Conservation (phyloP, 306 rosid species). For the Vachellia collinsii region DNA sequence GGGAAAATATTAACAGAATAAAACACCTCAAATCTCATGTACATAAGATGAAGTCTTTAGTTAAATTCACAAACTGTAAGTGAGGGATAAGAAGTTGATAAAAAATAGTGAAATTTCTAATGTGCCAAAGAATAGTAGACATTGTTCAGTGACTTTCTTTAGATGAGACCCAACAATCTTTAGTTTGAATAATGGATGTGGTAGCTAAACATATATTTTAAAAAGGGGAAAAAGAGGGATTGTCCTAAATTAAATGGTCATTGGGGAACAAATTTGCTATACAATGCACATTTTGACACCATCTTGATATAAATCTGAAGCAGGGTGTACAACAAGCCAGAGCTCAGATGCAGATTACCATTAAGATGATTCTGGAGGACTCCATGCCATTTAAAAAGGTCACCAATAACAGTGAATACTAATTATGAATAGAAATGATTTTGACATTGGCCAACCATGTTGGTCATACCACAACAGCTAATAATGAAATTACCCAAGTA, state of each 20-base stretch:
- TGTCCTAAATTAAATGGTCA: conserved; percentile 19
- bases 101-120: conserved; percentile 16
- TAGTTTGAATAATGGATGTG: conserved; percentile 1
- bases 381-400: conserved; percentile 6
- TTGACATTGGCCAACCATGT: conserved; percentile 5
- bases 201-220: not conserved
- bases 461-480: conserved; percentile 14
- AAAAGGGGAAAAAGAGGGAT: not conserved
- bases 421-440: conserved; percentile 12
- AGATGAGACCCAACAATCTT: conserved; percentile 7
- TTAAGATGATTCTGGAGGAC: conserved; percentile 14
- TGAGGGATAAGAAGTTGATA: conserved; percentile 8
- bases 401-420: conserved; percentile 17
- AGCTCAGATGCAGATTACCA: not conserved
- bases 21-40: conserved; percentile 21
- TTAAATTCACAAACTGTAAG: conserved; percentile 27
- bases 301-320: conserved; percentile 26
- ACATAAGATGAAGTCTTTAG: conserved; percentile 3
- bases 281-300: conserved; percentile 17
- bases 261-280: conserved; percentile 12
- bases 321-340: not conserved
- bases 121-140: conserved; percentile 15
- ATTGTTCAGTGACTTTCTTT: not conserved
- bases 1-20: conserved; percentile 18
- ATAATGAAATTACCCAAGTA: conserved; percentile 7